Base-by-base conservation (phyloP, 371 early-diverging fungal genomes). In the Rhizopus microsporus region DNA sequence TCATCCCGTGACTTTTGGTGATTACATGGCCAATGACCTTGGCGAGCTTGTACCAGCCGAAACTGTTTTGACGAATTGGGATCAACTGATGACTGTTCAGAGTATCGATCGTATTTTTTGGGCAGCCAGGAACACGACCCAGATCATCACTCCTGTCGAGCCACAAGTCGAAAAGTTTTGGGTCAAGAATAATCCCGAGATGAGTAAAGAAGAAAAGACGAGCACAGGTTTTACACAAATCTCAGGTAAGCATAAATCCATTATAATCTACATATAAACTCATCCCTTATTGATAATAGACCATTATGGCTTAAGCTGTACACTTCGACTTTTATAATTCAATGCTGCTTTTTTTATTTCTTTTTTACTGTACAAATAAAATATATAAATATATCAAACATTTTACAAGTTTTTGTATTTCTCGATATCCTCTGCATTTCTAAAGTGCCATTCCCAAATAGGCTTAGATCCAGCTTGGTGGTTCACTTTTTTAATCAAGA, bases 1-100 rank as follows among this genome's bases (percentile, higher is more conserved):
- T 62, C 92, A 91, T 55, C 91, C 92, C 0, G 83, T 93, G 32
- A 91, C 93, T 0, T 89, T 86, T 70, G 89, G 87, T 30, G 88
- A 91, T 59, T 78, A 78, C 16, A 66, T 68, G 0, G 63, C 62
- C 0, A 76, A 72, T 51, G 65, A 61, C 8, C 51, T 75, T 35
- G 83, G 78, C 37, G 37, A 47, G 4, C 49, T 72, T 31, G 56
- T 61, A 15, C 86, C 87, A 7, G 76, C 68, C 45, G 91, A 90
- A 54, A 82, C 75, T 0, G 75, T 83, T 3, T 55, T 91, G 65
- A 88, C 92, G 0, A 74, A 75, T 30, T 54, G 43, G 40, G 74
- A 75, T 35, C 81, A 80, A 40, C 65, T 77, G 48, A 68, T 74
- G 64, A 78, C 83, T 5, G 77, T 78, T 44, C 82, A 86, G 37